Base-by-base conservation (phyloP, 768 basidiomycete species). In the Mycena epipterygia region DNA sequence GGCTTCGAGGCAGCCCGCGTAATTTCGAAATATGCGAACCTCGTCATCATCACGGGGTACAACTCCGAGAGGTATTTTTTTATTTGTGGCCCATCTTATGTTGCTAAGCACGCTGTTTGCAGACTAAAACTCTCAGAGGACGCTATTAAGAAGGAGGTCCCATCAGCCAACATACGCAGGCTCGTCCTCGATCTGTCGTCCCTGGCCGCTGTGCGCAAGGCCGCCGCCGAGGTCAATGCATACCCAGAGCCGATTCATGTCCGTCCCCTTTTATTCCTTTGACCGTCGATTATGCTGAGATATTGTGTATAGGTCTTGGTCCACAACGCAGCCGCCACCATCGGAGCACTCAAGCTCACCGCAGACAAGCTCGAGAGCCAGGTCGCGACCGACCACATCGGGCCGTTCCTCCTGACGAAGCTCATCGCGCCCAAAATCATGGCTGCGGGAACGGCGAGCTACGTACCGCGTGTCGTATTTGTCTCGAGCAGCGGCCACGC, bases 91-190 rank as follows among this genome's bases (percentile, higher is more conserved):
- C 2, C 37, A 19, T 19, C 8, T 6, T 9, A 6, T 53, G 19
- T 17, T 55, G 11, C n/a, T 57, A 23, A 39, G 12, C 23, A 3
- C 6, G 12, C 33, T 12, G 21, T 21, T 7, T 5, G 7, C 29
- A 64, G 64, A 57, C 13, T 65, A 3, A 56, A 57, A 44, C 55
- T 65, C 16, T 65, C 64, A 2, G 53, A 56, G 12, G 64, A 56
- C 2, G 64, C 53, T 16, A 44, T 65, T 23, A 44, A 48, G 42
- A 57, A 65, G 23, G 64, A 44, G 1, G 32, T 39, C 1, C 64
- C 64, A 0, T 19, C 42, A 3, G 64, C 53, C 6, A 56, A 56
- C 44, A 27, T 65, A 42, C 64, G 64, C 8, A 29, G 21, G 2
- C 53, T 65, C 25, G 5, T 21, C 23, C 53, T 65, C 2, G 64